phyloP scores from a whole-genome alignment of 1,139 yeast species.

The Debaryomyces subglobosus region DNA sequence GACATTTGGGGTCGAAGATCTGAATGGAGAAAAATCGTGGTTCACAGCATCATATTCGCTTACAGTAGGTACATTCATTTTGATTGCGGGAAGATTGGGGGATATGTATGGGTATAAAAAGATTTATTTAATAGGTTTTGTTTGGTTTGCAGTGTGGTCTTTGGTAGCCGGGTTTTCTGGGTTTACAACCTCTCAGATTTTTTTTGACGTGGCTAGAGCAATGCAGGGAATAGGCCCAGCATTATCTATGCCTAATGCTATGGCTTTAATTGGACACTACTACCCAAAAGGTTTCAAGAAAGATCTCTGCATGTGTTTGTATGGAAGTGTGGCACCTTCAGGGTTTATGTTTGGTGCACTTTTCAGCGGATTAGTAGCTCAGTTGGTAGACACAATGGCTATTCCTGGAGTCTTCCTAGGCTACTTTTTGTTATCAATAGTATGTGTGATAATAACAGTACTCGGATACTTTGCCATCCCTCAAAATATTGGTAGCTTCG shows the following conservation, averaged over 20 bases:
- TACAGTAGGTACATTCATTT: conserved; percentile 64
- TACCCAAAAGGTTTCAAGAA: conserved; percentile 49
- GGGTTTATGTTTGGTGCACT: conserved; percentile 58
- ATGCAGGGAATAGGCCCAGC: conserved; percentile 67
- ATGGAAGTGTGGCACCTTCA: conserved; percentile 62
- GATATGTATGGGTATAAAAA: conserved; percentile 62
- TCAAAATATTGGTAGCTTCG: conserved; percentile 26
- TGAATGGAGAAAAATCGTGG: conserved; percentile 57
- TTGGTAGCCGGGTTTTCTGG: conserved; percentile 53
- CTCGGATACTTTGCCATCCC: conserved; percentile 49
- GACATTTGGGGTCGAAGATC: conserved; percentile 35
- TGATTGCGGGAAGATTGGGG: conserved; percentile 65
- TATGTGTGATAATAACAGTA: conserved; percentile 29
- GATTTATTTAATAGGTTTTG: conserved; percentile 50
- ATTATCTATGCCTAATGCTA: conserved; percentile 56
- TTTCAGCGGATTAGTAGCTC: conserved; percentile 48
- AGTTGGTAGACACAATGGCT: conserved; percentile 15
- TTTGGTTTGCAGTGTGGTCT: conserved; percentile 53
- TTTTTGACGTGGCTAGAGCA: conserved; percentile 56
- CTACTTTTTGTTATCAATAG: conserved; percentile 51
- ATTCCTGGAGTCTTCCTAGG: conserved; percentile 15
- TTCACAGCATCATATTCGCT: conserved; percentile 60
- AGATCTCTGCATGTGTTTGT: conserved; percentile 47
- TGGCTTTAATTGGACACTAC: conserved; percentile 56
- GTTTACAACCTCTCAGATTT: conserved; percentile 40